phyloP scores from a whole-genome alignment of 2,329 filamentous ascomycete species.

The Calonectria ilicicola region DNA sequence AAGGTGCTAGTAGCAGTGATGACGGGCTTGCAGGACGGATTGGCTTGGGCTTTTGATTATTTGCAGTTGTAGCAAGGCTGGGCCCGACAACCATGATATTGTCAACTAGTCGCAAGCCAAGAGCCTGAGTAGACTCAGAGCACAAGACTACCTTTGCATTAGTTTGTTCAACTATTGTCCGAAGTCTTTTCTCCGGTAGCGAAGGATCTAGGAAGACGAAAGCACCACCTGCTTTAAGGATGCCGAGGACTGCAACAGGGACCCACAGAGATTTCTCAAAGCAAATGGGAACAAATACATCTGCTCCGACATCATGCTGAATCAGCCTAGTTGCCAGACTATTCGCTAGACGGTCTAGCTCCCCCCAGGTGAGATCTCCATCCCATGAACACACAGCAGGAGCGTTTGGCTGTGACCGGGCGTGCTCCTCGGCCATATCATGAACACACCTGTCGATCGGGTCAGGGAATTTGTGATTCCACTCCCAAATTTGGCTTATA shows the following conservation, averaged over 20 bases:
- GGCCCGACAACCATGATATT: neutral
- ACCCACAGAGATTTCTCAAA: constrained; percentile 42
- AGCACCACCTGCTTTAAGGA: constrained; percentile 41
- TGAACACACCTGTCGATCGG: constrained; percentile 38
- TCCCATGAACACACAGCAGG: constrained; percentile 42
- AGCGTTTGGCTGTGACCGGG: constrained; percentile 26
- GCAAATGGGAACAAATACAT: constrained; percentile 33
- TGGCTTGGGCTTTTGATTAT: neutral
- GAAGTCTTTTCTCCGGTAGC: constrained; percentile 7
- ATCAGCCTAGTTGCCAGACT: constrained; percentile 51
- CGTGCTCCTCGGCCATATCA: constrained; percentile 26
- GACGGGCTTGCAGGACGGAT: neutral
- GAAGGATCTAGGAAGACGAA: constrained; percentile 33
- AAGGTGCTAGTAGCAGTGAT: constrained; percentile 39
- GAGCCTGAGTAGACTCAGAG: neutral
- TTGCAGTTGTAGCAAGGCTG: neutral
- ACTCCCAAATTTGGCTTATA: constrained; percentile 30
- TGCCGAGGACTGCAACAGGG: constrained; percentile 38
- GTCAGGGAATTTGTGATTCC: constrained; percentile 25
- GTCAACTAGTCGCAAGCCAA: neutral
- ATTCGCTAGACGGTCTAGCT: constrained; percentile 54
- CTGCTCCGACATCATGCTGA: constrained; percentile 43
- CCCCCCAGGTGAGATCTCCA: constrained; percentile 52
- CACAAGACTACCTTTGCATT: neutral
- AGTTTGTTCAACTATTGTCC: neutral